A percentile compares a stretch with the other conserved stretches of the same genome.
Evolutionary conservation across 257 asterid species (phyloP).

Genomic region (Nyctanthes arbortristis): DNA sequence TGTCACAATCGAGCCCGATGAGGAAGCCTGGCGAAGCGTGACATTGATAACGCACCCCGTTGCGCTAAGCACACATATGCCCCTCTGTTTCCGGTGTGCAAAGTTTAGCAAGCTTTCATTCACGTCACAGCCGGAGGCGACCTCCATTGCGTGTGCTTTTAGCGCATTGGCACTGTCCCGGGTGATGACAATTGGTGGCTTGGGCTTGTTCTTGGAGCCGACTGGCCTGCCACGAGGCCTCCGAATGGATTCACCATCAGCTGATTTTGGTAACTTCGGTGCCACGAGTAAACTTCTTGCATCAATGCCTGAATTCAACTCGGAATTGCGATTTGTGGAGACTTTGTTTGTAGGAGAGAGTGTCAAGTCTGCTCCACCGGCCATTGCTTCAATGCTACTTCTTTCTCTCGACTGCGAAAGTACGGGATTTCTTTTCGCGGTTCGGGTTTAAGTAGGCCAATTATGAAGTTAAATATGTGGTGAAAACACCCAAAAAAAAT

Average conservation of each 20-base stretch:
- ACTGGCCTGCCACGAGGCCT: constrained; percentile 90
- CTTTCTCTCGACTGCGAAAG: constrained; percentile 5
- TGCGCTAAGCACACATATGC: constrained; percentile 71
- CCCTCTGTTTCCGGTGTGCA: constrained; percentile 69
- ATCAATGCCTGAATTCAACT: constrained; percentile 9
- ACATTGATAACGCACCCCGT: constrained; percentile 84
- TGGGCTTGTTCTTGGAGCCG: constrained; percentile 93
- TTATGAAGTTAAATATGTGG: constrained; percentile 23
- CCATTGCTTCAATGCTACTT: constrained; percentile 39
- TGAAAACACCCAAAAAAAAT: constrained; percentile 29
- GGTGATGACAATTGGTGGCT: constrained; percentile 87
- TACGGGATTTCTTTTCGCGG: constrained; percentile 10
- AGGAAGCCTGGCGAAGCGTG: constrained; percentile 66
- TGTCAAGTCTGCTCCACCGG: constrained; percentile 49
- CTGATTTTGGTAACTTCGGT: constrained; percentile 30
- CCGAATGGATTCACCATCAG: constrained; percentile 37
- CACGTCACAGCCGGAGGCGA: constrained; percentile 68
- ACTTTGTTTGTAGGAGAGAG: constrained; percentile 27
- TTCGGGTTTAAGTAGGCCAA: constrained; percentile 8
- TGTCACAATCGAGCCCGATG: constrained; percentile 72
- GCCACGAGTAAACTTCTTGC: constrained; percentile 27
- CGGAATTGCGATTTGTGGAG: constrained; percentile 21
- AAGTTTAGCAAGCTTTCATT: constrained; percentile 53
- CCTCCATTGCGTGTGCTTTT: constrained; percentile 84
- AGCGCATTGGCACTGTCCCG: constrained; percentile 81